Evolutionary conservation across 768 basidiomycete species (phyloP).

Genomic region (Lanmaoa rubissima): DNA sequence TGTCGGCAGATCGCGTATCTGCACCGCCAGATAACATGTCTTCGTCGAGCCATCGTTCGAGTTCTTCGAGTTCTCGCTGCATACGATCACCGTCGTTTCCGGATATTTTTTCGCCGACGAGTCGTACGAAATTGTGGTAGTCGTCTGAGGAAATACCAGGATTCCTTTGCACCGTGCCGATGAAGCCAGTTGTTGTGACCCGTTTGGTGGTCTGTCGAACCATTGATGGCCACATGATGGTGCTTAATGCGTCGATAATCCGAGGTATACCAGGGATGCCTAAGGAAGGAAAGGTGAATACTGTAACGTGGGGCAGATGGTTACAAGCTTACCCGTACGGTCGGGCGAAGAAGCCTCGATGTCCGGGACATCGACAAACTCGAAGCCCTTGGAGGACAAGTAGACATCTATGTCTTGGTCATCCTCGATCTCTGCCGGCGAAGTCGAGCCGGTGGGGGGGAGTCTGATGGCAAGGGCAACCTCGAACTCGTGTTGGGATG

Average conservation of each 20-base stretch:
- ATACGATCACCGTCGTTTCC: constrained; percentile 34
- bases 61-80: constrained; percentile 54
- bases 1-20: constrained; percentile 18
- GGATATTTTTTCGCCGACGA: constrained; percentile 22
- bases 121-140: constrained; percentile 21
- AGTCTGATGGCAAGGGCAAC: constrained; percentile 69
- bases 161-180: not conserved
- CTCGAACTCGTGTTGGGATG: constrained; percentile 59
- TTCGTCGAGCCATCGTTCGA: constrained; percentile 62
- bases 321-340: constrained; percentile 15
- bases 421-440: constrained; percentile 38
- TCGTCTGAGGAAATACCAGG: constrained; percentile 11
- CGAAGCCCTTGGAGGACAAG: constrained; percentile 69
- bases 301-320: not conserved
- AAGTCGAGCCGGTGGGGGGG: constrained; percentile 18
- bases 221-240: constrained; percentile 89
- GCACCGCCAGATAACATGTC: constrained; percentile 20
- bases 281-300: constrained; percentile 18
- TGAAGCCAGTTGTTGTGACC: not conserved
- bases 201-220: constrained; percentile 24
- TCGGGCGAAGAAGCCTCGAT: constrained; percentile 5
- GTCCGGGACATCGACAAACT: constrained; percentile 57
- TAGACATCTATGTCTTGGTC: constrained; percentile 62
- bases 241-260: constrained; percentile 76
- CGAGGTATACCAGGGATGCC: constrained; percentile 60